These are phyloP conservation scores for Paramecium caudatum DNA, from an alignment of 73 alveolate genomes.

Conservation along the genomic window DNA sequence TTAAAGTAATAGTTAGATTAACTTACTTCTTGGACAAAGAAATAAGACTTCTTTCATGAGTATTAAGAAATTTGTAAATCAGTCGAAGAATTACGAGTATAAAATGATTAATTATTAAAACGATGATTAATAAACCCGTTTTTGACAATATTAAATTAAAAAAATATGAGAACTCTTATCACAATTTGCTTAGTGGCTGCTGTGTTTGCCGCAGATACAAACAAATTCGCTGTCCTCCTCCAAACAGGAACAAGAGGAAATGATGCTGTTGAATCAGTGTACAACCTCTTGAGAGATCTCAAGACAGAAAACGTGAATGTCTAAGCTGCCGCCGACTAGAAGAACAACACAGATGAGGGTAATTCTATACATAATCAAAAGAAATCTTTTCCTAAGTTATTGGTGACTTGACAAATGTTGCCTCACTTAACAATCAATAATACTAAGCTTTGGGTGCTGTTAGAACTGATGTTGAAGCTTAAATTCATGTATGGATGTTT, in stretches of 20 bases:
- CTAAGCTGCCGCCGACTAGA: constrained; percentile 62
- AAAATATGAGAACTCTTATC: constrained; percentile 58
- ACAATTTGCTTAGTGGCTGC: constrained; percentile 70
- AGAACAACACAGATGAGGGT: constrained; percentile 71
- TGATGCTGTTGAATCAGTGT: constrained; percentile 72
- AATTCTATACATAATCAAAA: neutral
- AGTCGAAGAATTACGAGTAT: constrained; percentile 51
- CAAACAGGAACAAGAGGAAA: constrained; percentile 70
- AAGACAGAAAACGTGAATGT: constrained; percentile 69
- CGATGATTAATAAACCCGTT: constrained; percentile 52
- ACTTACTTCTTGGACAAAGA: neutral
- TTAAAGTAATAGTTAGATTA: neutral
- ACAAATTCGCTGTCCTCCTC: constrained; percentile 64
- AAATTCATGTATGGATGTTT: neutral
- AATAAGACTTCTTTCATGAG: constrained; percentile 41
- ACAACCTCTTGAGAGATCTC: constrained; percentile 62
- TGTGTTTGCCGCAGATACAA: constrained; percentile 19
- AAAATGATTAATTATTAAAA: constrained; percentile 58
- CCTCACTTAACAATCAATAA: constrained; percentile 48
- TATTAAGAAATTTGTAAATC: constrained; percentile 42
- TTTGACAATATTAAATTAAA: constrained; percentile 24
- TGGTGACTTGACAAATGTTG: constrained; percentile 59
- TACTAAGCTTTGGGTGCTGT: constrained; percentile 38
- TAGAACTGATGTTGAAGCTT: constrained; percentile 64
- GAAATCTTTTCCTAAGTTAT: constrained; percentile 40